Evolutionary conservation across 768 basidiomycete genomes (phyloP), one percentile per base, ranked within the genome.

Genomic region (Hydnomerulius pinastri): DNA sequence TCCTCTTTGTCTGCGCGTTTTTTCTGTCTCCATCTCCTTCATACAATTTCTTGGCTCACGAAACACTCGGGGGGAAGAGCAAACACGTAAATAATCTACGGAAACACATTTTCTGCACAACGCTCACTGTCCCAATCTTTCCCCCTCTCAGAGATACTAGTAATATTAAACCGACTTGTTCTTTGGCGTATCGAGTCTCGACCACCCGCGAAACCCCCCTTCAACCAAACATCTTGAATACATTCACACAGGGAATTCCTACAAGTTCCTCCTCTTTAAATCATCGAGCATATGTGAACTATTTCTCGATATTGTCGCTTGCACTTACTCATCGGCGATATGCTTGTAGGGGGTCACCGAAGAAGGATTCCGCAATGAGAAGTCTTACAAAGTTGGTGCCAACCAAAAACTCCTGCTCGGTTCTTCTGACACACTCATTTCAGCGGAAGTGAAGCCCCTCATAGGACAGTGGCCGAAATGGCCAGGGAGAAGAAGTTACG

Each of bases 401-500:
- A 32, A 3, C 46, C 50, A 54, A 24, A 12, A 24, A 25, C 23
- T n/a, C 8, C 27, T 7, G 20, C 24, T 24, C 46, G 21, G 2
- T 5, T 35, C 6, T 37, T 23, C 54, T 65, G 11, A 64, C n/a
- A n/a, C n/a, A n/a, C 51, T 35, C 39, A 39, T 15, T 17, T 25
- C 51, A 71, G 69, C 33, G 61, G 48, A 27, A 39, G 41, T 13
- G 62, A 70, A 27, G 47, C 50, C 35, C 70, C 65, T 40, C 69
- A 43, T 62, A 68, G 58, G 72, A 67, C 69, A 29, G 55, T 70
- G 48, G 79, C 73, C 12, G 78, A 79, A 62, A 72, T 69, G 43
- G 69, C 71, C 11, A 73, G 82, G 48, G 79, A 83, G 68, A 73
- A 73, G 64, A 72, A 68, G 48, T 67, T 85, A 49, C 69, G 77